These are phyloP conservation scores for Nannochloris sp. DNA, from an alignment of 139 green algal genomes.

Conservation along the genomic window DNA sequence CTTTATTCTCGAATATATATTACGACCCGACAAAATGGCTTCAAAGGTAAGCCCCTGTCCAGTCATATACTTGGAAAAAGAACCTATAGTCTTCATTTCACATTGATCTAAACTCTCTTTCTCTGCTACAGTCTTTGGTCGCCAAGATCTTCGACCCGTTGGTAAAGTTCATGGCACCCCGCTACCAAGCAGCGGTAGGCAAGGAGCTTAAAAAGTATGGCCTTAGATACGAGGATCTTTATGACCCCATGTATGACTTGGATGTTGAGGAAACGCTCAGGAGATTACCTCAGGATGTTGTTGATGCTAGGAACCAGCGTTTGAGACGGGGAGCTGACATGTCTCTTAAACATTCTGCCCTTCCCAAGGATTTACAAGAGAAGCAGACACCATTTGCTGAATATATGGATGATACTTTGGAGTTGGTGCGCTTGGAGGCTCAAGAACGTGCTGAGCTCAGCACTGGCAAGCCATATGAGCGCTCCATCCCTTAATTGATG, in stretches of 20 bases:
- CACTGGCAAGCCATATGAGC: slow-evolving; percentile 59
- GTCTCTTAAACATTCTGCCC: slow-evolving; percentile 81
- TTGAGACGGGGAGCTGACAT: slow-evolving; percentile 91
- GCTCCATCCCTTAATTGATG: slow-evolving; percentile 48
- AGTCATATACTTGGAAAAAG: background rate
- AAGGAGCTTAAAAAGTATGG: slow-evolving; percentile 77
- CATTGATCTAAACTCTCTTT: too few relatives aligned
- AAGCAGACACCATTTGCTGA: slow-evolving; percentile 88
- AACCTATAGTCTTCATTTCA: background rate
- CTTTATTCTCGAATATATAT: too few relatives aligned
- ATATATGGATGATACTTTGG: slow-evolving; percentile 60
- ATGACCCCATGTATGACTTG: slow-evolving; percentile 80
- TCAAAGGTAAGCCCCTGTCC: background rate
- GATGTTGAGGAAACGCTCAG: slow-evolving; percentile 90
- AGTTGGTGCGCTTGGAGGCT: slow-evolving; percentile 45
- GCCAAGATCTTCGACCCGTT: slow-evolving; percentile 52
- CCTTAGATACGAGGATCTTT: slow-evolving; percentile 94
- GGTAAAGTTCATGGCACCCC: slow-evolving; percentile 31
- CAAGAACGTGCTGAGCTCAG: slow-evolving; percentile 37
- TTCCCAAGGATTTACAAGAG: slow-evolving; percentile 75
- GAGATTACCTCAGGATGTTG: slow-evolving; percentile 77
- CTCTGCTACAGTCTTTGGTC: slow-evolving; percentile 3
- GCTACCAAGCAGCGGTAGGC: slow-evolving; percentile 66
- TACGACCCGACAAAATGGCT: too few relatives aligned
- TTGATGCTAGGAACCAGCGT: slow-evolving; percentile 83